Percentiles rank a stretch among this genome's conserved stretches.
phyloP scores from a whole-genome alignment of 352 stramenopile species.

The Pythium plurisporium region DNA sequence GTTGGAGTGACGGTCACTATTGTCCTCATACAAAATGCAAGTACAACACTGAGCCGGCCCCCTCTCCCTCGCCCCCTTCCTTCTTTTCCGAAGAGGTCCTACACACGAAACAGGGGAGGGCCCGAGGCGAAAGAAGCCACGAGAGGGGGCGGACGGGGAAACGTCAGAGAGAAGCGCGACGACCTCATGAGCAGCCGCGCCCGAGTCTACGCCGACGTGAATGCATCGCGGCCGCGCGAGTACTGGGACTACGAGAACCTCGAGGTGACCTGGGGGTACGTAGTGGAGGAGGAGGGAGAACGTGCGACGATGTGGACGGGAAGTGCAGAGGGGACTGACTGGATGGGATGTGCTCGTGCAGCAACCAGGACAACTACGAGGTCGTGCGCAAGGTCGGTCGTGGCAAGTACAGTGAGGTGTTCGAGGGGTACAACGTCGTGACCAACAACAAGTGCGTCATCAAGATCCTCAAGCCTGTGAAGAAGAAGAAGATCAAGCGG shows the following conservation, averaged over 20 bases:
- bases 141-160: too few species aligned
- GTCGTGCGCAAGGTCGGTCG: constrained; percentile 99
- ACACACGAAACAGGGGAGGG: background rate
- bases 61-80: background rate
- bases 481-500: constrained; percentile 99
- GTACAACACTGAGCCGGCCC: background rate
- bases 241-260: constrained; percentile 99
- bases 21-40: constrained; percentile 8
- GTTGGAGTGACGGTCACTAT: constrained; percentile 3
- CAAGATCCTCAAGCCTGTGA: constrained; percentile 99
- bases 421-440: constrained; percentile 96
- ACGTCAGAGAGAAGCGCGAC: too few species aligned
- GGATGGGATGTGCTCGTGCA: constrained; percentile 25
- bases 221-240: constrained; percentile 94
- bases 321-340: too few species aligned
- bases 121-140: background rate
- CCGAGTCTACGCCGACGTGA: constrained; percentile 93
- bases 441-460: constrained; percentile 98
- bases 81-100: constrained; percentile 11
- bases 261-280: constrained; percentile 94
- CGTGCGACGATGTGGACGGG: too few species aligned
- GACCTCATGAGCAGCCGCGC: constrained; percentile 64
- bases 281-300: too few species aligned
- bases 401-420: constrained; percentile 99
- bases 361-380: constrained; percentile 98